phyloP scores from a whole-genome alignment of 106 monocot genomes.

The Dendrobium catenatum region DNA sequence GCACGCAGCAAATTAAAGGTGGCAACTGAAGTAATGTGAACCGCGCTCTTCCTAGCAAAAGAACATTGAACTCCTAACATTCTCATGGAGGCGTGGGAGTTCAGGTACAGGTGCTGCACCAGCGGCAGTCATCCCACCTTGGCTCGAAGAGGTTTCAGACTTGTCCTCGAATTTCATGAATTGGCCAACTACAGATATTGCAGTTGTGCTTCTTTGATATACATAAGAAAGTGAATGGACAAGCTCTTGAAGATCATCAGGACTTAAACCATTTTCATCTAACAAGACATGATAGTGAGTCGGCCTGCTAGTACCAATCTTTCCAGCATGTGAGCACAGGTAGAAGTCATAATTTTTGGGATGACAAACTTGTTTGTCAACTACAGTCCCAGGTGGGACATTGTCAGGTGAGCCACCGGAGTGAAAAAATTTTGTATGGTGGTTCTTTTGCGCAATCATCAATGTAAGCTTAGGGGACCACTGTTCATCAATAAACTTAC shows the following conservation, averaged over 20 bases:
- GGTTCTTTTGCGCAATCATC: neutral
- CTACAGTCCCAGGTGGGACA: conserved; percentile 98
- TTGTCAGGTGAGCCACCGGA: conserved; percentile 33
- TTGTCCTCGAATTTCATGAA: no score
- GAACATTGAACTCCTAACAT: no score
- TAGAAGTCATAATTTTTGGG: conserved; percentile 91
- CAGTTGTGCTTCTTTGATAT: conserved; percentile 77
- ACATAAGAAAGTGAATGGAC: conserved; percentile 93
- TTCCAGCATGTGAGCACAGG: conserved; percentile 90
- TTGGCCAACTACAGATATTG: conserved; percentile 37
- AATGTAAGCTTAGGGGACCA: neutral
- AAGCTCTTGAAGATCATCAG: conserved; percentile 87
- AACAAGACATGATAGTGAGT: conserved; percentile 87
- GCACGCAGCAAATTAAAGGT: no score
- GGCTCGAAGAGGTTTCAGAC: no score
- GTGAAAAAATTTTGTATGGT: no score
- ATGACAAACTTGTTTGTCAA: conserved; percentile 85
- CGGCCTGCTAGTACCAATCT: conserved; percentile 90
- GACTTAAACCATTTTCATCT: conserved; percentile 68
- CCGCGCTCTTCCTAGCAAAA: no score
- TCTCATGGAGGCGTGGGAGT: no score
- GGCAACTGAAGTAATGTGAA: no score
- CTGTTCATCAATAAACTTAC: no score
- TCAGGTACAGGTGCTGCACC: no score
- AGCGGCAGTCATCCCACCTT: no score